Base-by-base conservation (phyloP, 176 grass and related monocot genomes). In the Chloris gayana region DNA sequence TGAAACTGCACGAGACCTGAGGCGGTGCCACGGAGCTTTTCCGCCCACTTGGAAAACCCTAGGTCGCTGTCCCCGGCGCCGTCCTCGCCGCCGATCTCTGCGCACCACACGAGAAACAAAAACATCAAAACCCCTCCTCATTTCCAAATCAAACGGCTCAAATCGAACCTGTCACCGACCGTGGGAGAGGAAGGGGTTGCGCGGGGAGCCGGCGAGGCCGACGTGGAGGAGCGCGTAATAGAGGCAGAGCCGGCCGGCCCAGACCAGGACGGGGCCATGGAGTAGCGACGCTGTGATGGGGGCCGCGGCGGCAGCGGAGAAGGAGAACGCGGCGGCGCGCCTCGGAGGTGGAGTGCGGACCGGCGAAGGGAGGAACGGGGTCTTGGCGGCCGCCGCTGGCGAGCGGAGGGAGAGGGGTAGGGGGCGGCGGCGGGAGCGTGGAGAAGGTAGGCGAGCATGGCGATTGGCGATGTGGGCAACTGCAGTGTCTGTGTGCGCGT, bases 151-250 rank as follows among this genome's bases (percentile, higher is more conserved):
- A 27, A 81, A 62, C 13, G 0, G 7, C 44, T 8, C 72, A 33
- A 79, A 85, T 82, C 80, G 78, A 58, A 47, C 35, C 24, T 5
- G 30, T 80, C 79, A 54, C 70, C 75, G 64, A 77, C 88, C 88
- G 60, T 86, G 83, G 39, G 96, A 89, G 57, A 93, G 82, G 85
- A 99, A 86, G n/a, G 96, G 96, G 81, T 86, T 99, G 45, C 25
- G 81, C 19, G 84, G 88, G 27, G 93, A 99, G 12, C 96, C 96
- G 14, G 82, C 96, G 57, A 99, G 86, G 18, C 96, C 96, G 61
- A 35, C 47, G 75, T 91, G 94, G 47, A 99, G 80, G 68, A 99
- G 90, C 76, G 87, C 93, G 75, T 99, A 99, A 74, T 91, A 94
- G 84, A 99, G 64, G 84, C 90, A 99, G 54, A 99, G 84, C 26